Evolutionary conservation across 805 yeast genomes (phyloP), one percentile per base, ranked within the genome.

Genomic region (Kregervanrija fluxuum): DNA sequence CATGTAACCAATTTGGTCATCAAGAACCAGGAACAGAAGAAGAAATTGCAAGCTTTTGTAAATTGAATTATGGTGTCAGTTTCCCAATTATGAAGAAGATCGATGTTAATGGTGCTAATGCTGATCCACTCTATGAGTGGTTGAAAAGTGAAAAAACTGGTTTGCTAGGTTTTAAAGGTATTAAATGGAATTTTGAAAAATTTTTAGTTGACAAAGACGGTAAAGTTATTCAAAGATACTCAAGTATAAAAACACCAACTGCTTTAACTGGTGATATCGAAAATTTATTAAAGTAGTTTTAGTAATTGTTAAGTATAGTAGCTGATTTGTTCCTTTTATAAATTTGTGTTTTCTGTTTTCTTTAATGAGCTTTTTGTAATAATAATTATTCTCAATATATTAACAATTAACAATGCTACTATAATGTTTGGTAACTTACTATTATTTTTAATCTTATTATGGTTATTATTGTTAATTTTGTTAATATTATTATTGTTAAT

Each of bases 11-110:
- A 62, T 89, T 89, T 61, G 90, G 84, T 17, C 68, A 76, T 54
- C 84, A 93, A 70, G 86, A 90, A 65, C 82, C 93, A 53, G 81
- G 80, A 3, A 58, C 75, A 3, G 79, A 75, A 41, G 75, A 79
- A 45, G 89, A 85, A 56, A 86, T 87, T 51, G 80, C 78, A 15
- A 64, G 72, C 38, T 85, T 84, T 68, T 89, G 96, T 65, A 66
- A 76, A 37, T 59, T 80, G 56, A 89, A 87, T 70, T 93, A 81
- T 62, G 96, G 96, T 44, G 97, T 91, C 36, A 70, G 84, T 13
- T 91, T 93, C 82, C 96, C 96, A 30, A 75, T 91, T 31, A 68
- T 91, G 77, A 73, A 77, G 62, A 91, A 90, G 73, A 65, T 89
- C 48, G 89, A 90, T 36, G 98, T 93, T 54, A 93, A 91, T 63